Base-by-base conservation (phyloP, 177 flowering plant species). In the Vitis hybrid region DNA sequence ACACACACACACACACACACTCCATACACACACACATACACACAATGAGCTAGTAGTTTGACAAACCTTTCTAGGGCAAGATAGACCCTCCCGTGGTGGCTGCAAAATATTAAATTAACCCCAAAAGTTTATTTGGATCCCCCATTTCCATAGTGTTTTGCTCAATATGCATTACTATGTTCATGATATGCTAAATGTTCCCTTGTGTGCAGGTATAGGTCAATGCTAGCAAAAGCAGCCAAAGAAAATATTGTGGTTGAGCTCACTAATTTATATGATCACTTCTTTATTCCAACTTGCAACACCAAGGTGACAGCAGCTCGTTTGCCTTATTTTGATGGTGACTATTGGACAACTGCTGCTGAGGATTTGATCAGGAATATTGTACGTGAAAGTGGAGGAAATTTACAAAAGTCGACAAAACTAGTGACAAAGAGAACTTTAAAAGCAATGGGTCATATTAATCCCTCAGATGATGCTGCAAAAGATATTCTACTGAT, bases 241-340 rank as follows among this genome's bases (percentile, higher is more conserved):
- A 54, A 79, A 11, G 87, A 88, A 64, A 65, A 74, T 5, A 76
- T 87, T 62, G 87, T 84, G 26, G 78, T 79, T 21, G 65, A 74
- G 30, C 26, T 14, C 56, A 79, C 86, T 45, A 90, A 85, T 68
- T 67, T 90, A 34, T 83, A 82, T 74, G 87, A 90, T 48, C 73
- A 76, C 2, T 83, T 83, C 72, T 85, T 90, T 65, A 65, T 67
- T 18, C 71, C 79, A 1, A 64, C 67, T 66, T 67, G 70, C 54
- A 80, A 74, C 54, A 60, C 70, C 52, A 86, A 83, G 68, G 66
- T 88, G 58, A 85, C 88, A 34, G 86, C 87, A 18, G 77, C 92
- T 54, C 82, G 84, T 12, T 73, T 90, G 68, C 94, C 94, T 11
- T 84, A 87, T 69, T 88, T 88, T 79, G 92, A 88, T 76, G 92